phyloP scores from a whole-genome alignment of 75 land plant genomes.

The Sequoiadendron giganteum region DNA sequence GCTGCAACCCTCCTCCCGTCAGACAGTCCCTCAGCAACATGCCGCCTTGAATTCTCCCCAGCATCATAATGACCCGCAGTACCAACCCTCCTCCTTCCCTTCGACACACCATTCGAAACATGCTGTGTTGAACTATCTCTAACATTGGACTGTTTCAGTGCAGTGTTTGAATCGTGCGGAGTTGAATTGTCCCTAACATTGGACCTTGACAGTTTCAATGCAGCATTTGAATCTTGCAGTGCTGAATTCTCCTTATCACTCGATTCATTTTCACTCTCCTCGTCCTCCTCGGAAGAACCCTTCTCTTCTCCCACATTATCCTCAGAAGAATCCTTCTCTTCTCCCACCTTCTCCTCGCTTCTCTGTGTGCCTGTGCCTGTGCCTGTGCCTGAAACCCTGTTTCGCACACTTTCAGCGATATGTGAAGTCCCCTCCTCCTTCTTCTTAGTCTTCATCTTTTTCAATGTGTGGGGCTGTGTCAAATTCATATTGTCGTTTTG shows the following conservation, averaged over 20 bases:
- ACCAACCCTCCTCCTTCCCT: neutral
- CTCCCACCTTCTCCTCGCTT: slow-evolving; percentile 6
- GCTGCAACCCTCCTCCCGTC: too few species aligned
- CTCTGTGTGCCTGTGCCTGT: neutral
- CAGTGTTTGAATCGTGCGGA: neutral
- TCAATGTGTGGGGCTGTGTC: neutral
- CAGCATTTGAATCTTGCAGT: too few species aligned
- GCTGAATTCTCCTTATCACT: neutral
- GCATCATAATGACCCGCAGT: slow-evolving; percentile 7
- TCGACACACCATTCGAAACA: neutral
- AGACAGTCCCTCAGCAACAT: neutral
- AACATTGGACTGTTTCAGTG: neutral
- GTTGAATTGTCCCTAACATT: neutral
- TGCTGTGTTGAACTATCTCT: neutral
- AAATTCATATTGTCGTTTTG: neutral
- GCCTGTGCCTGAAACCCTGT: neutral
- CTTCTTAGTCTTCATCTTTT: too few species aligned
- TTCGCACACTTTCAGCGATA: neutral
- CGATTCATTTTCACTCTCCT: neutral
- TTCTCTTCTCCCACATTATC: neutral
- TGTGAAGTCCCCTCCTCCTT: neutral
- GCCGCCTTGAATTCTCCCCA: slow-evolving; percentile 19
- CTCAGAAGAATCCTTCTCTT: neutral
- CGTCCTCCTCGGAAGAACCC: too few species aligned
- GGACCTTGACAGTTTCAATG: too few species aligned